Base-by-base conservation (phyloP, 495 filamentous ascomycete species). In the Hypoxylon rickii region DNA sequence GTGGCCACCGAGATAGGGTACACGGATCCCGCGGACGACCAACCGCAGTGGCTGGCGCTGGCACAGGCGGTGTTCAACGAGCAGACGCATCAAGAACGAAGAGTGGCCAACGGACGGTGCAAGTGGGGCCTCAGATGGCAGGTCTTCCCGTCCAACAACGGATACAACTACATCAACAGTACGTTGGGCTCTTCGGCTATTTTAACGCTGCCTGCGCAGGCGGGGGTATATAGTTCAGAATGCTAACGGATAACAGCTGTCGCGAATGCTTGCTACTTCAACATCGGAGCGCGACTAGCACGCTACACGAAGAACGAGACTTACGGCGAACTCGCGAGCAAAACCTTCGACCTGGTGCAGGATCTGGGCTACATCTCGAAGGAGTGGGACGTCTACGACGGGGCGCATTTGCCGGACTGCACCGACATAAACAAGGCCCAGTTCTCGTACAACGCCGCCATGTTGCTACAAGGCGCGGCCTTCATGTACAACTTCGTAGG, bases 121-220 rank as follows among this genome's bases (percentile, higher is more conserved):
- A 73, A 78, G 34, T 89, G 89, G 56, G 89, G 89, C 7, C 73
- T 92, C 42, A 73, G 83, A 54, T 92, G 89, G 89, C 89, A 93
- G 76, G 88, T 90, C 45, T 88, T 80, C 67, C 73, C 81, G 8
- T 88, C 84, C 61, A 88, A 91, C 70, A 81, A 76, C 7, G 89
- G 89, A 10, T 92, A 88, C 64, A 78, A 82, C 36, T 83, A 85
- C 55, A 89, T 88, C 63, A 86, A 86, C 63, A 79, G 89, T 77
- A 64, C 57, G 73, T 79, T 76, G 10, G 18, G 32, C 11, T 11
- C 24, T 29, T 4, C 10, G 1, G 7, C 33, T 36, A 16, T n/a
- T 12, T 36, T 15, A 36, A 16, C 26, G 13, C 10, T 17, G 13
- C 1, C 11, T 6, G 2, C 7, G 17, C 40, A 29, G 4, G 24